Evolutionary conservation across 441 rosid genomes (phyloP), one percentile per base, ranked within the genome.

Genomic region (Arabidopsis lyrata): DNA sequence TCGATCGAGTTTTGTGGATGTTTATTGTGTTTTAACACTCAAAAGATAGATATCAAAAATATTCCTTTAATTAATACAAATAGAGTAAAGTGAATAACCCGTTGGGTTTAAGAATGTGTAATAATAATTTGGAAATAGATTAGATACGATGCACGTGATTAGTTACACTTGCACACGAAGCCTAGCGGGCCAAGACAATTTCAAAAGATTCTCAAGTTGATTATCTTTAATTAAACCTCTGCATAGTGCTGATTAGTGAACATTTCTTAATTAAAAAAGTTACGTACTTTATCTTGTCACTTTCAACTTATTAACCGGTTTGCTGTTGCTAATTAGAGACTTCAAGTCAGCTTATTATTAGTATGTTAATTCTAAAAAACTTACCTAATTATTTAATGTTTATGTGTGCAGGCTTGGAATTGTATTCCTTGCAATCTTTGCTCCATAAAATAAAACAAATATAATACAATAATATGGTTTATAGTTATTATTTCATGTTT

Each of bases 101-200:
- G 41, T 39, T 24, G 24, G 12, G 18, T 12, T 14, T 63, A 48
- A 22, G 29, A 66, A n/a, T 38, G 16, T 29, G 38, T 50, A 8
- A 31, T 54, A 16, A 29, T 29, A 31, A 18, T 14, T 34, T 32
- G 11, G 22, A 64, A 47, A 63, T 63, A 5, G 44, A 32, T 24
- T 70, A n/a, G 74, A 20, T 59, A 47, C 39, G 39, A 16, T 36
- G 59, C 58, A 36, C 60, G 20, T 70, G 68, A 61, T 71, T 71
- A 70, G 45, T 45, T 34, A 2, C 24, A 8, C n/a, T 15, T 61
- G 50, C 60, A 70, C 75, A 27, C 15, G 20, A 60, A 47, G 35
- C 56, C 16, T 44, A 8, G 38, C 29, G 58, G 62, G 11, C 50
- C 31, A 49, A 48, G 20, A 59, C 24, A 45, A 5, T 47, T 59